Base-by-base conservation (phyloP, 1,284 basidiomycete genomes). In the Ustilago shanxiensis region DNA sequence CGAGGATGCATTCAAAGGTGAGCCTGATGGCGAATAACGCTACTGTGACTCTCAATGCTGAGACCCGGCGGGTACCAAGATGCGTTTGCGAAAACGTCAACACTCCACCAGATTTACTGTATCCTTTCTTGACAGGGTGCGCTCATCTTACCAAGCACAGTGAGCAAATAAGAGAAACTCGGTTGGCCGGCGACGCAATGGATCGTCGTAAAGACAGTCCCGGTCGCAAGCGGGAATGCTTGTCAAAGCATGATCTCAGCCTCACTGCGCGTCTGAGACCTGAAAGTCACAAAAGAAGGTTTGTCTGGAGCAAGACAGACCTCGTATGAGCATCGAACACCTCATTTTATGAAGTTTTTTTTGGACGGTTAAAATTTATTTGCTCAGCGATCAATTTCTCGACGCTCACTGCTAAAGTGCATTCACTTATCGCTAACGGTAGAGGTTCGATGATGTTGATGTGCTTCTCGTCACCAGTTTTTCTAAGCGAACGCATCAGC, bases 401-500 rank as follows among this genome's bases (percentile, higher is more conserved):
- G 54, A 47, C 20, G 54, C 11, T 24, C 50, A 31, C 50, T 58
- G 49, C 29, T 35, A 3, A 29, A 49, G 31, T 66, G 63, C 50
- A 56, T 14, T 18, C n/a, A 35, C 11, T 13, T 18, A 10, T 16
- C 28, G 24, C 37, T 39, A 20, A 35, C 22, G 37, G n/a, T 49
- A 37, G 52, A 24, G 51, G 50, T 59, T 66, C 55, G 63, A 72
- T 72, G 69, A 66, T 72, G 69, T 33, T 16, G 29, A 47, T 22
- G 69, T 72, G 55, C 69, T 61, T 61, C 26, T 31, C 13, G 20
- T 20, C 28, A 16, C 1, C 9, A 39, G 45, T 13, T 6, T n/a
- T n/a, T n/a, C 3, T 56, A 72, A 72, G 69, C 69, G 69, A 66
- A 60, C 10, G 41, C 63, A 58, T 72, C 59, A 56, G 60, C 55